These are phyloP conservation scores for Aspergillus ruber DNA, from an alignment of 2,329 filamentous ascomycete species.

Conservation along the genomic window DNA sequence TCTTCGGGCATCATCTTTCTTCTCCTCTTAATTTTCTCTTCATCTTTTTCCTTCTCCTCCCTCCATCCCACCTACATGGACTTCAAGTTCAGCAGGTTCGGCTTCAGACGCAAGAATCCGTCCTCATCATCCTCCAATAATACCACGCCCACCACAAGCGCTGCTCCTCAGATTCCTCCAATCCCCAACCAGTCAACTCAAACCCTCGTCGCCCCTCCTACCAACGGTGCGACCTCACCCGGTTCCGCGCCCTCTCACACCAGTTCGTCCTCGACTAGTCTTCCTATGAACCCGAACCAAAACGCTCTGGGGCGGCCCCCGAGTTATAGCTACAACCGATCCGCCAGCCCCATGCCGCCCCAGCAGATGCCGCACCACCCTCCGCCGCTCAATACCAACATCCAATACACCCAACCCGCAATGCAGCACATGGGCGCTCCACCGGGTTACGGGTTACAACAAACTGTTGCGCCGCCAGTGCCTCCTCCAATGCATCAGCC, in stretches of 20 bases:
- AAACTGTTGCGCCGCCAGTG: constrained; percentile 23
- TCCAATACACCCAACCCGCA: constrained; percentile 42
- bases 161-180: background rate
- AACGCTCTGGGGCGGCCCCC: constrained; percentile 56
- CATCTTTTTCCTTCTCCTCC: constrained; percentile 6
- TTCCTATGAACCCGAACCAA: constrained; percentile 49
- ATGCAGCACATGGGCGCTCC: constrained; percentile 34
- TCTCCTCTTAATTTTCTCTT: constrained; percentile 6
- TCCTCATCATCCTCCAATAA: constrained; percentile 15
- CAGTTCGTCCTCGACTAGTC: constrained; percentile 45
- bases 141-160: background rate
- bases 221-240: constrained; percentile 24
- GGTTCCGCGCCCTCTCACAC: constrained; percentile 33
- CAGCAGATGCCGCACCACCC: constrained; percentile 40
- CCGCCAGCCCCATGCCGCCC: constrained; percentile 48
- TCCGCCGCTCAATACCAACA: constrained; percentile 51
- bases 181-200: constrained; percentile 15
- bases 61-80: constrained; percentile 31
- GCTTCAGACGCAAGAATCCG: constrained; percentile 44
- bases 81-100: constrained; percentile 45
- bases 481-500: constrained; percentile 18
- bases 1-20: background rate
- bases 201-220: constrained; percentile 28
- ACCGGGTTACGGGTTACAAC: constrained; percentile 41
- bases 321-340: constrained; percentile 55